Base-by-base conservation (phyloP, 192 early-diverging fungal species). In the Martensiomyces pterosporus region DNA sequence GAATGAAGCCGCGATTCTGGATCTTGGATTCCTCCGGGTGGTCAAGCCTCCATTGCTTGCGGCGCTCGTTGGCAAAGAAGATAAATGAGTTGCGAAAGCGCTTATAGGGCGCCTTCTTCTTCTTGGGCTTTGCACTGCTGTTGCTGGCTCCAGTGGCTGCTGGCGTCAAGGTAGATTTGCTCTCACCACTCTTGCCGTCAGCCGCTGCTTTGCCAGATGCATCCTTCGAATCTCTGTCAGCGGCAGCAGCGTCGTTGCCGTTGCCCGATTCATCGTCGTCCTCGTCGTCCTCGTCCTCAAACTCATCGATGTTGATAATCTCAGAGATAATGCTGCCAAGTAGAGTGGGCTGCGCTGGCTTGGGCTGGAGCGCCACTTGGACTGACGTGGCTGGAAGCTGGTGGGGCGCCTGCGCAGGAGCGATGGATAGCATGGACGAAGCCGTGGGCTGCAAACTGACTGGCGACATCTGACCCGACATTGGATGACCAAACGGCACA, bases 81-180 rank as follows among this genome's bases (percentile, higher is more conserved):
- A 74, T 74, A 40, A 74, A 74, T 41, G 70, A 74, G 41, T 74
- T 74, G 39, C 70, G 50, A 51, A 74, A 74, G 4, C 70, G 62
- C 37, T 74, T 74, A 52, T 66, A 74, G 2, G 49, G 51, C 12
- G 57, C 61, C 36, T 49, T 46, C 2, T 33, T 22, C 39, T 47
- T 55, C 21, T 49, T 43, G 47, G 41, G 36, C 26, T 47, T 57
- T 14, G 52, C 27, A 16, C 26, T 55, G 34, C 47, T 34, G 55
- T 26, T 43, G 27, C 33, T 39, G 6, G 38, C 36, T 21, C 19
- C 32, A 5, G 6, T 21, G 22, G 6, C 9, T 41, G 39, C 6
- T 14, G 12, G 29, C 29, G 29, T 5, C n/a, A n/a, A n/a, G n/a
- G 25, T 17, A 12, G 24, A 24, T 22, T 9, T 10, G 45, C 52